These are phyloP conservation scores for Cladosporium sp. DNA, from an alignment of 2,329 filamentous ascomycete genomes.

Conservation along the genomic window DNA sequence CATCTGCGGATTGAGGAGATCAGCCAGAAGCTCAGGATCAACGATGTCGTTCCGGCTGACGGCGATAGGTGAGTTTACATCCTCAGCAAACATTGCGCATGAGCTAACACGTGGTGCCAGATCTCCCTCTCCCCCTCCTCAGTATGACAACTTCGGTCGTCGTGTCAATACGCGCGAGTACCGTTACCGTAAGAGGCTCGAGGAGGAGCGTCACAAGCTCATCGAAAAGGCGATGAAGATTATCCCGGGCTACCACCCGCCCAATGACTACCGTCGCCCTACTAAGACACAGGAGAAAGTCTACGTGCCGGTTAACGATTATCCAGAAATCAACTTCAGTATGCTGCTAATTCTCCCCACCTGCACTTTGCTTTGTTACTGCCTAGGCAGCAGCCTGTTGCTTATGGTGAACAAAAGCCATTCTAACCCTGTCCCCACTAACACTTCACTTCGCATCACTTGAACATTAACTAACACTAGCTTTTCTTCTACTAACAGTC, in stretches of 20 bases:
- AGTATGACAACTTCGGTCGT: conserved; percentile 98
- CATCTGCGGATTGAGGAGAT: conserved; percentile 98
- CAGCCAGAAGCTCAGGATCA: conserved; percentile 97
- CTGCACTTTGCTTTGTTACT: conserved; percentile 32
- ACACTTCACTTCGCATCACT: conserved; percentile 13
- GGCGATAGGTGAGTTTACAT: conserved; percentile 72
- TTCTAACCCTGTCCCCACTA: conserved; percentile 28
- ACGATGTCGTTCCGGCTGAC: conserved; percentile 96
- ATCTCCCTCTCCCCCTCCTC: conserved; percentile 89
- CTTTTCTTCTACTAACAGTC: conserved; percentile 83
- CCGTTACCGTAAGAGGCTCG: conserved; percentile 94
- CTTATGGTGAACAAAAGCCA: conserved; percentile 33
- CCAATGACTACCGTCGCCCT: conserved; percentile 94
- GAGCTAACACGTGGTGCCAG: conserved; percentile 44
- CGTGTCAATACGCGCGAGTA: conserved; percentile 99
- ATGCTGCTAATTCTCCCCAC: conserved; percentile 67
- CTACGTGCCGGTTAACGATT: conserved; percentile 99
- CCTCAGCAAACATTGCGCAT: not conserved
- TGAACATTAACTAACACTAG: conserved; percentile 63
- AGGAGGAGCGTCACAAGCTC: conserved; percentile 97
- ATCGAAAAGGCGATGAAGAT: conserved; percentile 99
- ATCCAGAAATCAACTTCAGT: conserved; percentile 99
- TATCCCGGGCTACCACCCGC: conserved; percentile 98
- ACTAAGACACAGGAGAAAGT: conserved; percentile 99
- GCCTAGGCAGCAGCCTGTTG: conserved; percentile 41